Base-by-base conservation (phyloP, 2,329 filamentous ascomycete genomes). In the Spiromastix sp. region DNA sequence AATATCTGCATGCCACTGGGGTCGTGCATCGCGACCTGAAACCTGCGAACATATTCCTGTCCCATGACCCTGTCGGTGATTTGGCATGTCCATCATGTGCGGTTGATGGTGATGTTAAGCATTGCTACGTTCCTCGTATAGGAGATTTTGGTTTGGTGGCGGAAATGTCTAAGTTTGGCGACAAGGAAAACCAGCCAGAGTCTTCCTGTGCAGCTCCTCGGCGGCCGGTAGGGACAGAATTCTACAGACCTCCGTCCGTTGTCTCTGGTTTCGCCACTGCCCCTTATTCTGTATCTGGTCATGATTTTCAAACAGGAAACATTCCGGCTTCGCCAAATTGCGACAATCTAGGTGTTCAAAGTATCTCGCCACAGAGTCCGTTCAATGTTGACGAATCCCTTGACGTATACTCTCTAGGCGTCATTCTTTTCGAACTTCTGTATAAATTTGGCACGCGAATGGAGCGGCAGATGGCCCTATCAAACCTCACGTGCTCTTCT, bases 11-110 rank as follows among this genome's bases (percentile, higher is more conserved):
- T 45, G 56, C 61, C 0, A 65, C 74, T 39, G 65, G 66, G 4
- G 70, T 81, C 31, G 67, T 80, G 0, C 78, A 82, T 46, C 71
- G 77, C 7, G 78, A 82, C 47, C 61, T 82, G 15, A 82, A 82
- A 47, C 78, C 78, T 1, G 73, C 71, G 3, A 82, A 82, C 44
- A 72, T 82, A 18, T 80, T 82, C 52, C 59, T 82, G 0, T 71
- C 70, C 2, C 53, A 63, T 3, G 65, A 69, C 12, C 65, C 60
- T 13, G 57, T 69, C n/a, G 56, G 70, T 28, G 47, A 70, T 1
- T 56, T 60, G 1, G 51, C 45, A 1, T 77, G 73, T 44, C 44
- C 47, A 7, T 45, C 60, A 1, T 80, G 74, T 39, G 44, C 47
- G 6, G 43, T 47, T 5, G 39, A 49, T 6, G 48, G 48, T 5